These are phyloP conservation scores for Sclerotiophoma versabilis DNA, from an alignment of 2,329 filamentous ascomycete genomes.

Conservation along the genomic window DNA sequence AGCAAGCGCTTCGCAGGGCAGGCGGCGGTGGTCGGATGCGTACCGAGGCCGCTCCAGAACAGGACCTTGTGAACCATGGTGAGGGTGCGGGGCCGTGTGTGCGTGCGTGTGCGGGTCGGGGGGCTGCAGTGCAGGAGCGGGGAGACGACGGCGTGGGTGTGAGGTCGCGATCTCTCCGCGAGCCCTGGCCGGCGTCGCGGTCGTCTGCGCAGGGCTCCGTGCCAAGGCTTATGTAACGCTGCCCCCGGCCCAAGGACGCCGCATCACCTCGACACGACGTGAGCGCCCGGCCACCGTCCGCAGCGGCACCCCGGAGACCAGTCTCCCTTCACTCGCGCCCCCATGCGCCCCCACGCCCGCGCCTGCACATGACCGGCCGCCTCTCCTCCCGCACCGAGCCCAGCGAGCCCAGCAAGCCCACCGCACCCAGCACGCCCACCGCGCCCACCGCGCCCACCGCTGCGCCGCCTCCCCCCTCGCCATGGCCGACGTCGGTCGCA, in stretches of 20 bases:
- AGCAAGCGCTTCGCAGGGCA: constrained; percentile 27
- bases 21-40: constrained; percentile 45
- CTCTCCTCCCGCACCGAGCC: no score
- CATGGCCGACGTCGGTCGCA: constrained; percentile 45
- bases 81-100: constrained; percentile 18
- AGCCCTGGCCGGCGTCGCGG: background rate
- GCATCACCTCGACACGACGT: constrained; percentile 5
- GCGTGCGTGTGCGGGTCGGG: constrained; percentile 6
- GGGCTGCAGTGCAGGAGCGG: constrained; percentile 24
- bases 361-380: constrained; percentile 2
- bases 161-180: constrained; percentile 23
- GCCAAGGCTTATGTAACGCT: constrained; percentile 21
- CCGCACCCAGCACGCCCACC: constrained; percentile 1
- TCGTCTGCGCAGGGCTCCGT: constrained; percentile 27
- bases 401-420: background rate
- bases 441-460: background rate
- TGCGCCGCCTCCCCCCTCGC: constrained; percentile 4
- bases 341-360: constrained; percentile 11
- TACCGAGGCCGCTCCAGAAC: constrained; percentile 94
- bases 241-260: background rate
- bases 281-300: background rate
- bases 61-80: constrained; percentile 67
- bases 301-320: constrained; percentile 11
- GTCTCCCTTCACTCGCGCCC: background rate
- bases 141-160: constrained; percentile 25